Evolutionary conservation across 1,284 basidiomycete genomes (phyloP), one percentile per base, ranked within the genome.

Genomic region (Takashimella tepidaria): DNA sequence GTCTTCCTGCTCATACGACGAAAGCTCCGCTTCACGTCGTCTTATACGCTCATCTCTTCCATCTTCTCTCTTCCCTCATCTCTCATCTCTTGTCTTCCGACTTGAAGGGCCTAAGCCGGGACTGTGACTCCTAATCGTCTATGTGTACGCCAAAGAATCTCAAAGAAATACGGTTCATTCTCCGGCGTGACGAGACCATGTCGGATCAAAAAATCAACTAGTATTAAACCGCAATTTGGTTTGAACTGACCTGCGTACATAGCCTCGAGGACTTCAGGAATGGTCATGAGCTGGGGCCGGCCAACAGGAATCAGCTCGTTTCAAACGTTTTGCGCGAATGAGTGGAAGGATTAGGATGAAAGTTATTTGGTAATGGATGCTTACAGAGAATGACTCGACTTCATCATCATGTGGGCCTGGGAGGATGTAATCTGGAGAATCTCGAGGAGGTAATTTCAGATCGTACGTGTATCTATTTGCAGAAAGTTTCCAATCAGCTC

Each of bases 341-440:
- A n/a, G n/a, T n/a, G n/a, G n/a, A n/a, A n/a, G 25, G 27, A 45
- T 25, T 47, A 45, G 25, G 20, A 43, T 6, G 53, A 49, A n/a
- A 51, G 37, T 45, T 2, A 6, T 19, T 43, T 27, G n/a, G 48
- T 52, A 10, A 31, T 42, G 11, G 20, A 19, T 22, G 16, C 68
- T 54, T 47, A 73, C 68, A 19, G 59, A 55, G 64, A 97, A 98
- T 1, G 82, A 86, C 68, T 96, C 91, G 4, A 97, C 93, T 71
- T 98, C 95, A 26, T 89, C 92, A 62, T 98, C 95, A 40, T 84
- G 79, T 0, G 92, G 92, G 46, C 79, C 80, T 0, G 89, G 88
- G 41, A 60, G 53, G 49, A 80, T 76, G 58, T 89, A 73, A 37
- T 72, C 69, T 11, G 66, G 40, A 12, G 66, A 69, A 22, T 79